Conservation (phyloP, 495 filamentous ascomycete species). For the Xylaria curta region DNA sequence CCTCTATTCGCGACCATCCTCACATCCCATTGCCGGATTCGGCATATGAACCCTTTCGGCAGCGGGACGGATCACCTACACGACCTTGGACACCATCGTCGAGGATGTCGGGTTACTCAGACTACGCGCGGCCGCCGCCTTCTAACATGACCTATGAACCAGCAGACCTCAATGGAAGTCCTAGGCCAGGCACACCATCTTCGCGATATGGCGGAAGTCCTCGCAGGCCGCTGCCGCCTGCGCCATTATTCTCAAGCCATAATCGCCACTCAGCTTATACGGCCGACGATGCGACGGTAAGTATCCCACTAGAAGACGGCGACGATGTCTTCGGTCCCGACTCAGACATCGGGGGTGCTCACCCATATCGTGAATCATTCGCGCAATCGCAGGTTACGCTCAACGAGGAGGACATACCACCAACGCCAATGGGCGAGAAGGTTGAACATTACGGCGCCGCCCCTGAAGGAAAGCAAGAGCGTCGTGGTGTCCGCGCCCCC, state of each 20-base stretch:
- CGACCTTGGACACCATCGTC: conserved; percentile 79
- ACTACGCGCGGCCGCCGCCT: conserved; percentile 73
- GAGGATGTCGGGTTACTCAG: conserved; percentile 53
- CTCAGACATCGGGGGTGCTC: conserved; percentile 55
- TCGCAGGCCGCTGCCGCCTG: conserved; percentile 85
- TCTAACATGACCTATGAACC: conserved; percentile 79
- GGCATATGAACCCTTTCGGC: conserved; percentile 50
- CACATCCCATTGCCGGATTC: conserved; percentile 53
- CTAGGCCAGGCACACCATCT: conserved; percentile 87
- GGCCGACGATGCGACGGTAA: conserved; percentile 60
- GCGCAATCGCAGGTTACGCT: conserved; percentile 62
- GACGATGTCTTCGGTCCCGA: conserved; percentile 70
- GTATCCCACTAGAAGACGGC: conserved; percentile 64
- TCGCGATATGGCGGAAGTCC: conserved; percentile 86
- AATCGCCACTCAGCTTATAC: conserved; percentile 46
- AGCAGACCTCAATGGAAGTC: conserved; percentile 84
- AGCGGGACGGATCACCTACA: conserved; percentile 53
- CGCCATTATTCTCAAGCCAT: conserved; percentile 76
- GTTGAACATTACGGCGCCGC: conserved; percentile 84
- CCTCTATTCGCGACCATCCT: conserved; percentile 55
- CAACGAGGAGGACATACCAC: conserved; percentile 43
- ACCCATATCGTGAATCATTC: conserved; percentile 61
- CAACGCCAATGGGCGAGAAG: conserved; percentile 55
- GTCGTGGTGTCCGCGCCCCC: conserved; percentile 80
- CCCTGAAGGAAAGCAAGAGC: conserved; percentile 81